phyloP scores from a whole-genome alignment of 306 rosid genomes.

The Canavalia ensiformis region DNA sequence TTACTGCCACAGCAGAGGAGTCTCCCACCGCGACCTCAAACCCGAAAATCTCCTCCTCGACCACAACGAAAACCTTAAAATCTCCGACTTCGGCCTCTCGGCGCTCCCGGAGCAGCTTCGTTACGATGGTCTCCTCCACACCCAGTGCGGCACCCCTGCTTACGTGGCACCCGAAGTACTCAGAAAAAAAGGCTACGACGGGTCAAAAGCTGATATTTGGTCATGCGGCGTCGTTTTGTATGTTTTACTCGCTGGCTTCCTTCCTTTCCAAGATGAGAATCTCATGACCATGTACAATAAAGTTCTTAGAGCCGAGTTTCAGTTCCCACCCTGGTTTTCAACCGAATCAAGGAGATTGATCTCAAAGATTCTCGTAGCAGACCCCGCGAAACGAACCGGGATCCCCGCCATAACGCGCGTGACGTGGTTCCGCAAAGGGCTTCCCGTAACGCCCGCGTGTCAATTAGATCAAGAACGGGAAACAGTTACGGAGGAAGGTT shows the following conservation, averaged over 20 bases:
- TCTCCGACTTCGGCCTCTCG: constrained; percentile 83
- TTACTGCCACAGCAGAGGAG: constrained; percentile 85
- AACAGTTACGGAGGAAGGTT: constrained; percentile 21
- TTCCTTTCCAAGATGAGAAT: constrained; percentile 80
- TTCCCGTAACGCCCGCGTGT: constrained; percentile 44
- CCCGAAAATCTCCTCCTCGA: constrained; percentile 82
- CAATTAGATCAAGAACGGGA: constrained; percentile 21
- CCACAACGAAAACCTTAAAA: constrained; percentile 71
- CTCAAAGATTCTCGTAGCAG: constrained; percentile 66
- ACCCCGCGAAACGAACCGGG: constrained; percentile 63
- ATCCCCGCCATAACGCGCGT: constrained; percentile 70
- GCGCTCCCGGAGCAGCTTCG: constrained; percentile 78
- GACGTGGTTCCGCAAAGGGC: constrained; percentile 69
- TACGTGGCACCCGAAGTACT: constrained; percentile 83
- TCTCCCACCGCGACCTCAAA: constrained; percentile 83
- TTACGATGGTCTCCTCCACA: constrained; percentile 77
- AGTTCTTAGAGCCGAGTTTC: constrained; percentile 69
- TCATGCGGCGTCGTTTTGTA: constrained; percentile 80
- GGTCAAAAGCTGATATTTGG: constrained; percentile 76
- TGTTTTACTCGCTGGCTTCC: constrained; percentile 77
- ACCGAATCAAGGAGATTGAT: constrained; percentile 66
- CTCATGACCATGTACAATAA: constrained; percentile 71
- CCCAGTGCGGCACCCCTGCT: constrained; percentile 93
- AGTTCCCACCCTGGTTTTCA: constrained; percentile 78
- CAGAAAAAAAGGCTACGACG: constrained; percentile 76